Base-by-base conservation (phyloP, 2,329 filamentous ascomycete genomes). In the Colletotrichum ledebouriae region DNA sequence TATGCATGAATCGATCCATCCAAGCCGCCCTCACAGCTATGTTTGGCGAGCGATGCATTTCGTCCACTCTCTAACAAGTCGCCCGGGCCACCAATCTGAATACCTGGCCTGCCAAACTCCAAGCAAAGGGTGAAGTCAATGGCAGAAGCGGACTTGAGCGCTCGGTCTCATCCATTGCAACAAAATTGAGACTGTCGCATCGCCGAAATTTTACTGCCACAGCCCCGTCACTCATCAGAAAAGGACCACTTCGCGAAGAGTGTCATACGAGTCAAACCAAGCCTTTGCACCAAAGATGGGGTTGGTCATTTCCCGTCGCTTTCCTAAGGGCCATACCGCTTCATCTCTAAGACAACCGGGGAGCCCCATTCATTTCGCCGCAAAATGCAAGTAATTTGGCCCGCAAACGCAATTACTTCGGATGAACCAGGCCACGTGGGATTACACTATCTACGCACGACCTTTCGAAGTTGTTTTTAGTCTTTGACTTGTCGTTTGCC, bases 291-390 rank as follows among this genome's bases (percentile, higher is more conserved):
- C 17, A 59, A 60, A 66, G 56, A 69, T 55, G 56, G 66, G 50
- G 61, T 25, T 37, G 33, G 46, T 65, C 61, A 68, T 65, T 68
- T 68, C 55, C 61, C 61, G 12, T 20, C 13, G 55, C 49, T 59
- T 65, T 55, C 61, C 59, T 57, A 17, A 17, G 17, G 17, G 17
- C 17, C 17, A 67, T 42, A 42, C 50, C 62, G 63, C 59, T 41
- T 60, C 65, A 59, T 59, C 47, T 59, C 53, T 49, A 47, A 22
- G 33, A 13, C 60, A 34, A 34, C 60, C 47, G 42, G 42, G 22
- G 9, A 25, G 12, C 65, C 55, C 65, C 46, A 15, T 50, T 42
- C 57, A 44, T 68, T 65, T 47, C 42, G 47, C 39, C 42, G 47
- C 39, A 53, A 53, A 50, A 15, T 34, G 13, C n/a, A 29, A 33